Evolutionary conservation across 352 stramenopile species (phyloP).

Genomic region (Phytophthora melonis): DNA sequence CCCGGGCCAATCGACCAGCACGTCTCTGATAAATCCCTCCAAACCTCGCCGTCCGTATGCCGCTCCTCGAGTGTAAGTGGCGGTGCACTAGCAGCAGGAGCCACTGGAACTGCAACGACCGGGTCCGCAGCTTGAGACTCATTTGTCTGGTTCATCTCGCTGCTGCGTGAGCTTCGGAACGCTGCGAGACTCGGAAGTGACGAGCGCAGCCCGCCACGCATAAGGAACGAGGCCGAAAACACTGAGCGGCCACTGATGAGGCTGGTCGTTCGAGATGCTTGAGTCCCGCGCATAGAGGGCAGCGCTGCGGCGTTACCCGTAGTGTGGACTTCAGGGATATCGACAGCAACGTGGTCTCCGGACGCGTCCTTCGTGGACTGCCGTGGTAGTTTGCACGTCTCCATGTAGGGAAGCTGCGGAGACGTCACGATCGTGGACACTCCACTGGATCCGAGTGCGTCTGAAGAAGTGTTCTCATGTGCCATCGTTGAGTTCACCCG

Average conservation of each 20-base stretch:
- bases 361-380: slow-evolving; percentile 1
- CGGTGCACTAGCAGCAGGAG: background rate
- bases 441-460: slow-evolving; percentile 13
- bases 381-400: slow-evolving; percentile 34
- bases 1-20: slow-evolving; percentile 48
- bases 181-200: slow-evolving; percentile 24
- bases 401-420: slow-evolving; percentile 18
- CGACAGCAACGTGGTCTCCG: slow-evolving; percentile 12
- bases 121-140: slow-evolving; percentile 12
- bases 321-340: slow-evolving; percentile 12
- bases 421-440: slow-evolving; percentile 25
- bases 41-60: slow-evolving; percentile 14
- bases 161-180: slow-evolving; percentile 17
- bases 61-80: background rate
- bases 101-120: background rate
- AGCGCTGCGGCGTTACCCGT: background rate
- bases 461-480: slow-evolving; percentile 7
- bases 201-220: slow-evolving; percentile 11
- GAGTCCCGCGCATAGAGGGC: background rate
- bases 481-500: slow-evolving; percentile 30
- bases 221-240: slow-evolving; percentile 29
- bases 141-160: background rate
- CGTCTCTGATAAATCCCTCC: slow-evolving; percentile 39
- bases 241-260: slow-evolving; percentile 29
- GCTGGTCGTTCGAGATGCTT: slow-evolving; percentile 15